Evolutionary conservation across 768 basidiomycete species (phyloP).

Genomic region (Botryobasidium botryosum): DNA sequence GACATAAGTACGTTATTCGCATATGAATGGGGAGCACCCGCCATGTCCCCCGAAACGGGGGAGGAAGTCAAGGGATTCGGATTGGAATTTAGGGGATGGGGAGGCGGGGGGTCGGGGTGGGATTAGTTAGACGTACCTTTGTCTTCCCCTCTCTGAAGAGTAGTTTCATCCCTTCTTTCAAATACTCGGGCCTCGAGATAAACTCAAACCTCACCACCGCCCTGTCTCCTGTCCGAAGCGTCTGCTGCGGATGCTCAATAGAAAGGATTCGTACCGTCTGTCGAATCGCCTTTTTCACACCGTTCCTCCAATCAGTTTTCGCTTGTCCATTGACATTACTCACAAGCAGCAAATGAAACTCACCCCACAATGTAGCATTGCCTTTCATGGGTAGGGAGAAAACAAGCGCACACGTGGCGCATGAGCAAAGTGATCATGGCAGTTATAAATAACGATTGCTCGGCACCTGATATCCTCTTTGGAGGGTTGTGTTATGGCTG

Average conservation of each 20-base stretch:
- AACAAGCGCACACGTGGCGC: not conserved
- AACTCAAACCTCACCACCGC: conserved; percentile 93
- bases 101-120: no score
- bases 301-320: not conserved
- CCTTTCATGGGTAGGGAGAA: conserved; percentile 24
- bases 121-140: conserved; percentile 36
- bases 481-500: conserved; percentile 84
- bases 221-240: conserved; percentile 87
- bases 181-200: conserved; percentile 76
- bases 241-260: conserved; percentile 78
- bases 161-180: conserved; percentile 87
- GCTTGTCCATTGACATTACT: conserved; percentile 1
- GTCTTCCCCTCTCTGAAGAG: conserved; percentile 93
- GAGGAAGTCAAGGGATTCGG: no score
- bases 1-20: no score
- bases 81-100: no score
- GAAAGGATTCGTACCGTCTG: conserved; percentile 85
- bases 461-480: conserved; percentile 81
- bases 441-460: conserved; percentile 1
- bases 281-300: conserved; percentile 44
- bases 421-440: conserved; percentile 1
- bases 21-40: no score
- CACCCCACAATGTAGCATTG: conserved; percentile 87
- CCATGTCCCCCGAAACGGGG: no score
- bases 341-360: conserved; percentile 15